Conservation (phyloP, 2,329 filamentous ascomycete species). For the Stagonosporopsis vannaccii region DNA sequence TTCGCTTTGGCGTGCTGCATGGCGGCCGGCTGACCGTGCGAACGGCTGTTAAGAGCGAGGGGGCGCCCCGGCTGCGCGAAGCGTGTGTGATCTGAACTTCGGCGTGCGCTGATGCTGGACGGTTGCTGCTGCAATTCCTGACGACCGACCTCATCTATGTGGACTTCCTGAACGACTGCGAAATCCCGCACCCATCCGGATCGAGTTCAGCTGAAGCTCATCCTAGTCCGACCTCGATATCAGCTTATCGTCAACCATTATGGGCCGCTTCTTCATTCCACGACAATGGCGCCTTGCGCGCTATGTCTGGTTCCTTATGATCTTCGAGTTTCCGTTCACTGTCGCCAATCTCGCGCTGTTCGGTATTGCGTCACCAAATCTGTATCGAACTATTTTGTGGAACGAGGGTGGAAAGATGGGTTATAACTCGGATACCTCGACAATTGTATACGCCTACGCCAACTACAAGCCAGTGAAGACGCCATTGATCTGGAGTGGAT, state of each 20-base stretch:
- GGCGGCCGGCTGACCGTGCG: conserved; percentile 23
- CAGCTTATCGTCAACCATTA: conserved; percentile 16
- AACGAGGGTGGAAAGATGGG: conserved; percentile 72
- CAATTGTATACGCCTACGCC: conserved; percentile 75
- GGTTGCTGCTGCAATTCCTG: conserved; percentile 15
- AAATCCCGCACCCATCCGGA: conserved; percentile 18
- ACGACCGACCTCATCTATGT: conserved; percentile 14
- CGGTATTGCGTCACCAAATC: conserved; percentile 75
- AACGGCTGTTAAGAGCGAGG: conserved; percentile 33
- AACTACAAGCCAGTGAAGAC: conserved; percentile 69
- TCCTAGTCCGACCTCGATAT: background rate
- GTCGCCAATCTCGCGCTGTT: conserved; percentile 73
- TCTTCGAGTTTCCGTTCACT: conserved; percentile 70
- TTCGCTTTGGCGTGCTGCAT: conserved; percentile 24
- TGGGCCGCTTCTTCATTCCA: conserved; percentile 59
- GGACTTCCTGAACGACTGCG: conserved; percentile 11
- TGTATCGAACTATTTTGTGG: conserved; percentile 77
- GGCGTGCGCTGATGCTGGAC: conserved; percentile 20
- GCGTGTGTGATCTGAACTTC: conserved; percentile 16
- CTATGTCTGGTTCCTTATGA: conserved; percentile 64
- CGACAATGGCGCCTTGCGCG: conserved; percentile 62
- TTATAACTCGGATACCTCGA: conserved; percentile 76
- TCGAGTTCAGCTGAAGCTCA: conserved; percentile 16
- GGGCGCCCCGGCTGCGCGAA: conserved; percentile 24
- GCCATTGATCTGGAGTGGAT: conserved; percentile 75